phyloP scores from a whole-genome alignment of 768 basidiomycete species.

The Phaffia australis region DNA sequence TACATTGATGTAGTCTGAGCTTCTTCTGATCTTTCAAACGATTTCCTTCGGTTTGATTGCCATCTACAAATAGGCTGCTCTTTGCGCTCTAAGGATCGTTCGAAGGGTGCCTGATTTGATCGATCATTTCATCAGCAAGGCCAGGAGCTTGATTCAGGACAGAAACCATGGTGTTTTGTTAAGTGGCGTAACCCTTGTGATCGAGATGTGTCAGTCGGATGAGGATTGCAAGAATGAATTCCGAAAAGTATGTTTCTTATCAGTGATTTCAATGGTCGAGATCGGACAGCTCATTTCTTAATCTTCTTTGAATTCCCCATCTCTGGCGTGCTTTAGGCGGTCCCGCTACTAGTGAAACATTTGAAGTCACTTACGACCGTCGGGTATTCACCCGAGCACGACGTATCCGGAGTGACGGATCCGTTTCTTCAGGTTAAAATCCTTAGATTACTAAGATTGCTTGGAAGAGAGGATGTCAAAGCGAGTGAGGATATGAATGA shows the following conservation, averaged over 20 bases:
- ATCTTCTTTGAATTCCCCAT: not conserved
- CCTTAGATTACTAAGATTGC: constrained; percentile 71
- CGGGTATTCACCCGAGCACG: constrained; percentile 96
- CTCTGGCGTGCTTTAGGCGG: constrained; percentile 48
- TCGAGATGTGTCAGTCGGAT: constrained; percentile 84
- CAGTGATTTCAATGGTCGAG: no score
- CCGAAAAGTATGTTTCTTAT: constrained; percentile 55
- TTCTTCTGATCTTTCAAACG: not conserved
- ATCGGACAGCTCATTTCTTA: not conserved
- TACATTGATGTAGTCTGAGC: not conserved
- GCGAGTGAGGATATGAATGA: constrained; percentile 98
- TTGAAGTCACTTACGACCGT: constrained; percentile 90
- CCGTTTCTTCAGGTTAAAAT: constrained; percentile 56
- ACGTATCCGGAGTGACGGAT: constrained; percentile 94
- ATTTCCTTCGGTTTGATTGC: not conserved
- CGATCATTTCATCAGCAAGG: constrained; percentile 79
- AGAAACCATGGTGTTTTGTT: constrained; percentile 93
- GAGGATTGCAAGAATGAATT: constrained; percentile 66
- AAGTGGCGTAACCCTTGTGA: constrained; percentile 84
- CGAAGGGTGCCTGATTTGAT: constrained; percentile 92
- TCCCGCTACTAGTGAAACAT: constrained; percentile 84
- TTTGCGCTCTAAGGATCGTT: constrained; percentile 86
- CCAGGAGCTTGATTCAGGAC: constrained; percentile 83
- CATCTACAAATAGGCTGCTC: constrained; percentile 56
- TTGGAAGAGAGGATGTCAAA: constrained; percentile 70